Evolutionary conservation across 192 early-diverging fungal genomes (phyloP), one percentile per base, ranked within the genome.

Genomic region (Jimgerdemannia lactiflua): DNA sequence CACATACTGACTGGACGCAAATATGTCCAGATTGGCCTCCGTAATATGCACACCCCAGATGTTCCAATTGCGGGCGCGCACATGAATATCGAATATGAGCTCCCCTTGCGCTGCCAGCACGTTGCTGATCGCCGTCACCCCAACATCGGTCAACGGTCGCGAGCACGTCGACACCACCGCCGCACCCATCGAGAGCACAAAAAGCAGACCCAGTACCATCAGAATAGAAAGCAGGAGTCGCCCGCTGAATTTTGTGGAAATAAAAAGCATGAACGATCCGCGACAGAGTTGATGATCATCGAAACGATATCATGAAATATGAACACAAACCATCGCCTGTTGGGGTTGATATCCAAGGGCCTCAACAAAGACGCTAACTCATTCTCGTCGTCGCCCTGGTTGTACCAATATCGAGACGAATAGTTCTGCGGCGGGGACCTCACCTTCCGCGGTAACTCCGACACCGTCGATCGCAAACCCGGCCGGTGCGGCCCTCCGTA

Each of bases 81-180:
- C 76, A 71, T 91, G 86, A 69, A 92, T 73, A 71, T 91, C 88
- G 59, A 92, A 91, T 39, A 92, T 84, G 39, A 92, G 80, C 74
- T 91, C 90, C 76, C 90, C 91, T 40, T 92, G 89, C 4, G 91
- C 85, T 7, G 91, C 89, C 64, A 92, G 73, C 4, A 92, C 88
- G 67, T 88, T 81, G 18, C 84, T 79, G 63, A 92, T 85, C 3
- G 76, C 76, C 19, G 6, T 41, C 29, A 68, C 6, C 19, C 8
- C 19, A 9, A 68, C 29, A 6, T 41, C 19, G 67, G 29, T 41
- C 18, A 68, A 68, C 18, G 67, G 67, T 6, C 29, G 67, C 29
- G 49, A 6, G 49, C 14, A 59, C 14, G 49, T 59, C 14, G 49
- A 59, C 14, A 59, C 6, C 8, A 59, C 49, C 14, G 8, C 49